Evolutionary conservation across 805 yeast species (phyloP), one percentile per base, ranked within the genome.

Genomic region (Blastobotrys americana): DNA sequence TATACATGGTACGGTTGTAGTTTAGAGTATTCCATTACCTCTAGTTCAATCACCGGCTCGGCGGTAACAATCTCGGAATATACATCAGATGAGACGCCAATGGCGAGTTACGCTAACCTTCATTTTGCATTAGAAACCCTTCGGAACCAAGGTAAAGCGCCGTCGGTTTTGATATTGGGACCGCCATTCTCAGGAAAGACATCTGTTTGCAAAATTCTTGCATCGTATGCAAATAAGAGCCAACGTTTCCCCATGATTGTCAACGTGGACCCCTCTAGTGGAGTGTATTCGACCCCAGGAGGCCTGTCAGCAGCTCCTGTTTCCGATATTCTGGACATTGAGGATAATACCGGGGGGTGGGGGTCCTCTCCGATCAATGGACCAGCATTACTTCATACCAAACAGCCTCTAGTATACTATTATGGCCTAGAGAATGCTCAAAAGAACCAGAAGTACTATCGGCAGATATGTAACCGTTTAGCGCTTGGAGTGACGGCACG

Each of bases 331-430:
- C 68, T 89, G 28, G 96, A 93, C 55, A 76, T 84, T 16, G 90
- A 85, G 55, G 39, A 41, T 13, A 66, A 72, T 39, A 65, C 68
- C 13, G 73, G 76, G 17, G 74, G 75, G 1, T 83, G 94, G 69
- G 96, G 95, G 49, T 85, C 86, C 39, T 78, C 85, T 1, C 78
- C 89, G 1, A 68, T 73, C 48, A 78, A 82, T 50, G 67, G 70
- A 1, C 71, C 71, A 1, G 56, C 69, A 2, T 51, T 55, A 4
- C 51, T 61, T 1, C 89, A 84, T 60, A 84, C 85, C n/a, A 85
- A 86, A 60, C 94, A 86, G 61, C 97, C 97, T 0, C 61, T 83
- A n/a, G 90, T 84, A 5, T 81, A 83, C 55, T 80, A 74, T 55
- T 87, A 71, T 63, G 98, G 97, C 0, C 71, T 80, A 43, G 84